phyloP scores from a whole-genome alignment of 306 rosid genomes.

The Citrullus amarus region DNA sequence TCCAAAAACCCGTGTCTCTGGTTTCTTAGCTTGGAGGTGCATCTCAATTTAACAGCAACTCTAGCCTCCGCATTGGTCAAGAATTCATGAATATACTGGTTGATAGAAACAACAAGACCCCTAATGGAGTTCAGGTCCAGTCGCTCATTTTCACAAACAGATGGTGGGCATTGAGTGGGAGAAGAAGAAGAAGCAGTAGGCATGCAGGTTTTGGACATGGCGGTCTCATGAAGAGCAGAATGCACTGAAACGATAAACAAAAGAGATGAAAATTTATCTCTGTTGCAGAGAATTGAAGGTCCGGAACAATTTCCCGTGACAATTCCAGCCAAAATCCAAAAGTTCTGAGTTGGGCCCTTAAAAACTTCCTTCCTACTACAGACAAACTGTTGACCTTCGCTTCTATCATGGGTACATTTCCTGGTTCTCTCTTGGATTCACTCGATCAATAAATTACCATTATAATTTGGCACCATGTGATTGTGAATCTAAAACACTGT shows the following conservation, averaged over 20 bases:
- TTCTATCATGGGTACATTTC: constrained; percentile 4
- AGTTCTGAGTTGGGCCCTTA: constrained; percentile 2
- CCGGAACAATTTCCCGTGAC: constrained; percentile 45
- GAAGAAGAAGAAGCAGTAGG: constrained; percentile 11
- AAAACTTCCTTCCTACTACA: not conserved
- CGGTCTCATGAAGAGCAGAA: constrained; percentile 3
- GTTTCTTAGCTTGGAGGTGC: constrained; percentile 31
- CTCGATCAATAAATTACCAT: not conserved
- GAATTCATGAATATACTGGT: constrained; percentile 31
- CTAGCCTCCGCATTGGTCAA: constrained; percentile 32
- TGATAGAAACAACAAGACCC: constrained; percentile 41
- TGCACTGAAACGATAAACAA: constrained; percentile 3
- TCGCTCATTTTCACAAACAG: constrained; percentile 23
- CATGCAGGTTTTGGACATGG: constrained; percentile 15
- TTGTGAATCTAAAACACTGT: not conserved
- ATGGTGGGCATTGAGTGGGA: constrained; percentile 12
- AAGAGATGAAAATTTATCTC: constrained; percentile 6
- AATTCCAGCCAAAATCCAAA: constrained; percentile 10
- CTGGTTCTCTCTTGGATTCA: constrained; percentile 8
- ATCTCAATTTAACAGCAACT: constrained; percentile 31
- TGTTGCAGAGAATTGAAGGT: constrained; percentile 11
- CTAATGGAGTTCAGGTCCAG: constrained; percentile 40
- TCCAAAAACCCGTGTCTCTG: constrained; percentile 51
- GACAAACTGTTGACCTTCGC: constrained; percentile 12
- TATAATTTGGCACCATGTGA: not conserved